Evolutionary conservation across 805 yeast species (phyloP).

Genomic region (Wickerhamia fluorescens): DNA sequence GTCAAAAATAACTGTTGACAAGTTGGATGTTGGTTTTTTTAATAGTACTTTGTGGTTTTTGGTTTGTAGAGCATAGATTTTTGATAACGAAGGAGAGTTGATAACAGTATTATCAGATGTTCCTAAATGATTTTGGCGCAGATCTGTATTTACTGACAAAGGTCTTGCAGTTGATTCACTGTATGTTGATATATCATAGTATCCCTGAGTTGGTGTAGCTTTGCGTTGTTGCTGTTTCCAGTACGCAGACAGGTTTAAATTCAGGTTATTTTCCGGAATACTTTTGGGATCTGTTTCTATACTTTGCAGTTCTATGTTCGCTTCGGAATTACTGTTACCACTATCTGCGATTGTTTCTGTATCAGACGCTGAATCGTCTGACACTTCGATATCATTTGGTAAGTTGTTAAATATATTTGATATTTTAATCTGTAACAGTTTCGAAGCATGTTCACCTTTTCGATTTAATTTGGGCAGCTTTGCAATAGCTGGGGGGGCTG

Average conservation of each 20-base stretch:
- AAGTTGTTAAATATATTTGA: conserved; percentile 36
- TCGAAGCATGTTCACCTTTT: too few relatives aligned
- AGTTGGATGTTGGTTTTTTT: conserved; percentile 23
- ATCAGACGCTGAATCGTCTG: conserved; percentile 41
- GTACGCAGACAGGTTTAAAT: conserved; percentile 2
- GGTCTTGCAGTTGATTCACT: conserved; percentile 20
- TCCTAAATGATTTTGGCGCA: conserved; percentile 8
- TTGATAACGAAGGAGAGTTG: conserved; percentile 14
- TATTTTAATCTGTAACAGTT: conserved; percentile 26
- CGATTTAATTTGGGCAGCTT: too few relatives aligned
- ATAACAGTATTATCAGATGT: conserved; percentile 3
- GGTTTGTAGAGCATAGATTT: conserved; percentile 19
- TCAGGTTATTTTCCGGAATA: conserved; percentile 2
- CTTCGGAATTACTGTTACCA: neutral
- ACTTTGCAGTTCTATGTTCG: neutral
- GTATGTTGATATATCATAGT: conserved; percentile 15
- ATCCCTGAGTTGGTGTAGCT: neutral
- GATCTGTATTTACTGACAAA: conserved; percentile 21
- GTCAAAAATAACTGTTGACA: conserved; percentile 28
- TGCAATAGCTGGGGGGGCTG: neutral
- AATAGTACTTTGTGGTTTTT: conserved; percentile 12
- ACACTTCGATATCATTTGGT: conserved; percentile 41
- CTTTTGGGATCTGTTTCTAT: neutral
- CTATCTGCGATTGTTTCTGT: conserved; percentile 23
- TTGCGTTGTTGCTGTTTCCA: neutral